Percentiles rank a stretch among this genome's conserved stretches.
Evolutionary conservation across 2,329 filamentous ascomycete species (phyloP).

Genomic region (Claviceps capensis): DNA sequence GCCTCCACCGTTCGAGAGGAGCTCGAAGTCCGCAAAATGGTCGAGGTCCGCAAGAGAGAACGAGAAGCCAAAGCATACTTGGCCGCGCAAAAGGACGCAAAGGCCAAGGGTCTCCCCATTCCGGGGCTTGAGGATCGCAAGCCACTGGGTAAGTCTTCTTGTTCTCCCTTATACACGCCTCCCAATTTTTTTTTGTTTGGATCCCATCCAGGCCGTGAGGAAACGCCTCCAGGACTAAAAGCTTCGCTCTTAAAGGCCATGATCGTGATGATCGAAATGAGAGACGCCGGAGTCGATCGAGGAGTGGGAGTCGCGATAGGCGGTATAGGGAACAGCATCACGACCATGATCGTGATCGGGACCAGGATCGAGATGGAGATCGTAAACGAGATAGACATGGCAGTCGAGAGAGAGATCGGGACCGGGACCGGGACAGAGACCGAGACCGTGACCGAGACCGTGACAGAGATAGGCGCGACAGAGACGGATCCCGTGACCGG

Average conservation of each 20-base stretch:
- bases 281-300: constrained; percentile 22
- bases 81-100: constrained; percentile 46
- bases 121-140: constrained; percentile 43
- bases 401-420: constrained; percentile 20
- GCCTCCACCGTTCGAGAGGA: constrained; percentile 30
- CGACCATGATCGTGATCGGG: constrained; percentile 11
- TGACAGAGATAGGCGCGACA: constrained; percentile 9
- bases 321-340: constrained; percentile 22
- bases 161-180: no score
- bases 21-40: constrained; percentile 44
- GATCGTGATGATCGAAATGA: constrained; percentile 19
- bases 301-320: constrained; percentile 16
- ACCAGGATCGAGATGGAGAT: constrained; percentile 20
- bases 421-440: constrained; percentile 24
- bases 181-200: no score
- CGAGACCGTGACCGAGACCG: constrained; percentile 4
- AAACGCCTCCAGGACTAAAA: not conserved
- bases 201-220: not conserved
- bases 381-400: constrained; percentile 19
- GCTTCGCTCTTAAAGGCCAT: not conserved
- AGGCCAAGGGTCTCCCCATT: constrained; percentile 42
- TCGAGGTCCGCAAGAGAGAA: constrained; percentile 47
- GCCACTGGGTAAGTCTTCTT: not conserved
- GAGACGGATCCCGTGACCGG: constrained; percentile 20
- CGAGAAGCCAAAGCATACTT: constrained; percentile 51